Conservation (phyloP, 805 yeast genomes). For the Candida coquimbonensis region DNA sequence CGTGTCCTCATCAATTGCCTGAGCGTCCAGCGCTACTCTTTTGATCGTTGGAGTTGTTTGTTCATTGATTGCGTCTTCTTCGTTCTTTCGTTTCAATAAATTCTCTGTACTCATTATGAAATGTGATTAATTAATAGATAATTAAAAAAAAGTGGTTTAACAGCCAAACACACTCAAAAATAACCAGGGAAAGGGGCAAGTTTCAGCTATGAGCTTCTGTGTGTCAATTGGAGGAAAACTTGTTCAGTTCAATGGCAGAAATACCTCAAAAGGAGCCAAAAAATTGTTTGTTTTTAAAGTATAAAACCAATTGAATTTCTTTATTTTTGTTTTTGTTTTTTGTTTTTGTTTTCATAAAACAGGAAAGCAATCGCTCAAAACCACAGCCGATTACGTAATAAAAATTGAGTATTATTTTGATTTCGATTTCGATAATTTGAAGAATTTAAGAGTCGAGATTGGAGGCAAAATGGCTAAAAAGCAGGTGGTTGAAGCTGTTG, state of each 20-base stretch:
- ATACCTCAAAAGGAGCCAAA: too few species aligned
- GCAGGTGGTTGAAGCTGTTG: conserved; percentile 4
- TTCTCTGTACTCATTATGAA: conserved; percentile 7
- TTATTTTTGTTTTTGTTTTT: too few species aligned
- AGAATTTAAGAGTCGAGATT: too few species aligned
- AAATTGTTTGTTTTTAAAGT: too few species aligned
- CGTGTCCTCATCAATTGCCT: conserved; percentile 32
- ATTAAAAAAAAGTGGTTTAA: neutral
- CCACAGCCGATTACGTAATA: too few species aligned
- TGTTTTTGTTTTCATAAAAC: too few species aligned
- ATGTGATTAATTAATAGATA: neutral
- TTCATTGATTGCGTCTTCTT: conserved; percentile 36
- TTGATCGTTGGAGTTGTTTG: conserved; percentile 47
- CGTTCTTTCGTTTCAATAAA: conserved; percentile 56
- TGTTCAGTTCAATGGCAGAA: too few species aligned
- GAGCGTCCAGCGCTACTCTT: conserved; percentile 66
- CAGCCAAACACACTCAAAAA: neutral
- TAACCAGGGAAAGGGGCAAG: neutral
- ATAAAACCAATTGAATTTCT: too few species aligned
- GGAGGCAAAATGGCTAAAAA: neutral
- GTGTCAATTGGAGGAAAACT: too few species aligned
- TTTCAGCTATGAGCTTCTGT: neutral
- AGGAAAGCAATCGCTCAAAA: too few species aligned
- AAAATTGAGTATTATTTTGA: too few species aligned
- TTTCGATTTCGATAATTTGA: neutral